phyloP scores from a whole-genome alignment of 331 rosid genomes.

The Pyrus hybrid region DNA sequence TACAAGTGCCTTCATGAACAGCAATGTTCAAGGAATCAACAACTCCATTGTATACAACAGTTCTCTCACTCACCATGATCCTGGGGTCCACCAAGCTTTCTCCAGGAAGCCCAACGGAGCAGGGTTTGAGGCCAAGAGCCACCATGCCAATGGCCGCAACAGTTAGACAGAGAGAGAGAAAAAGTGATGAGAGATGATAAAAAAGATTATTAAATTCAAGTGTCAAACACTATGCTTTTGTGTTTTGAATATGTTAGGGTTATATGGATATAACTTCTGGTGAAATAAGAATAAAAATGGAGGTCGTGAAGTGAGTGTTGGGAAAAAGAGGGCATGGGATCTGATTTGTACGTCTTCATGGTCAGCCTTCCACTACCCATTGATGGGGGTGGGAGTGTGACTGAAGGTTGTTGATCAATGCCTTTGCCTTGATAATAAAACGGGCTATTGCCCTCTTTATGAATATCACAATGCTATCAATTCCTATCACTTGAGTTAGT shows the following conservation, averaged over 20 bases:
- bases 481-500: neutral
- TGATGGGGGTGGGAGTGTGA: neutral
- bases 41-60: conserved; percentile 49
- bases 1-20: conserved; percentile 43
- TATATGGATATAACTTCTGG: neutral
- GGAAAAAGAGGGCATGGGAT: conserved; percentile 6
- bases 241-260: conserved; percentile 4
- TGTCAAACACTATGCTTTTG: neutral
- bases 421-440: conserved; percentile 25
- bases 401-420: conserved; percentile 27
- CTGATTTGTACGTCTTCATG: conserved; percentile 20
- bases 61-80: conserved; percentile 45
- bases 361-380: conserved; percentile 6
- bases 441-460: conserved; percentile 2
- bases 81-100: conserved; percentile 48
- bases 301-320: conserved; percentile 7
- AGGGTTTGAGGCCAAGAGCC: conserved; percentile 27
- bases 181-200: neutral
- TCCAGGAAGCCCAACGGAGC: conserved; percentile 39
- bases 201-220: neutral
- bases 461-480: neutral
- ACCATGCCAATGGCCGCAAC: conserved; percentile 4
- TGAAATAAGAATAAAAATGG: conserved; percentile 19
- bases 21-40: conserved; percentile 72
- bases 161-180: neutral